phyloP scores from a whole-genome alignment of 345 rosid genomes.

The Litchi chinensis region DNA sequence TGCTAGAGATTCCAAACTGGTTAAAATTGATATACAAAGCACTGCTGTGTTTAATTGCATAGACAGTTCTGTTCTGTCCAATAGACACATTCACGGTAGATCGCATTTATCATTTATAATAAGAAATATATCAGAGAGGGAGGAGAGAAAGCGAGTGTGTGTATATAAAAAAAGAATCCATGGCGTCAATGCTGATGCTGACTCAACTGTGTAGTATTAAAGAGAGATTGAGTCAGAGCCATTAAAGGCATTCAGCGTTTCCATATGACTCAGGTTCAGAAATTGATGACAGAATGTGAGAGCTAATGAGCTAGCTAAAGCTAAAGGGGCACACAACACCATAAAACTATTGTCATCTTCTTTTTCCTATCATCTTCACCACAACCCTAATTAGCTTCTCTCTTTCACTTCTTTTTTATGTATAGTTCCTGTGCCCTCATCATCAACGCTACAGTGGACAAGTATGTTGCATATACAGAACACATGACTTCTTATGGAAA shows the following conservation, averaged over 20 bases:
- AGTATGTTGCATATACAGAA: too few species aligned
- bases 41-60: background rate
- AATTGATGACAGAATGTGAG: conserved; percentile 44
- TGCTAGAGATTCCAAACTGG: background rate
- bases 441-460: background rate
- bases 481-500: background rate
- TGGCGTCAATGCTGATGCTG: conserved; percentile 43
- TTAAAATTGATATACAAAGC: background rate
- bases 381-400: conserved; percentile 16
- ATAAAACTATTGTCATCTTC: background rate
- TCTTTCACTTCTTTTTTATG: conserved; percentile 23
- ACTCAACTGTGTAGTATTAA: conserved; percentile 33
- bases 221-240: conserved; percentile 34
- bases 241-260: conserved; percentile 43
- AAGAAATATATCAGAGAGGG: background rate
- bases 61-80: conserved; percentile 5
- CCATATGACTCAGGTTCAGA: conserved; percentile 49
- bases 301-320: background rate
- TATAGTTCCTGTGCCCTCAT: background rate
- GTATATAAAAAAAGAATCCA: conserved; percentile 21
- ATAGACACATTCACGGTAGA: conserved; percentile 9
- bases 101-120: too few species aligned
- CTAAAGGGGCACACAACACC: background rate
- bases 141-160: background rate
- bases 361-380: conserved; percentile 23